A percentile compares a stretch with the other conserved stretches of the same genome.
Evolutionary conservation across 176 grass and related monocot species (phyloP).

Genomic region (Poa annua): DNA sequence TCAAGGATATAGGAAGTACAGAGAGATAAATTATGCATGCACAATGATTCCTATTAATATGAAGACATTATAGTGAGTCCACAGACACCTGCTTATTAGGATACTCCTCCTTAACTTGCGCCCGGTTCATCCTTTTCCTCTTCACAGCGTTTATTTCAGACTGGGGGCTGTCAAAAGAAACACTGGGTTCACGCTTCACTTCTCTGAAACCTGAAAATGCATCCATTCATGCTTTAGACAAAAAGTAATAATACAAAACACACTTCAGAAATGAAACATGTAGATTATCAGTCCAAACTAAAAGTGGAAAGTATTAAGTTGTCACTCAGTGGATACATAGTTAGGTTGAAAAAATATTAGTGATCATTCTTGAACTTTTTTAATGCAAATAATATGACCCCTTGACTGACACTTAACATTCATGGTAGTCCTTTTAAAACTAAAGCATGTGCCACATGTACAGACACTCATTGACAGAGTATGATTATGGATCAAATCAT

Average conservation of each 20-base stretch:
- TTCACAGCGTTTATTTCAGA: slow-evolving; percentile 24
- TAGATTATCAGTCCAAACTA: neutral
- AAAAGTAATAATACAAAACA: neutral
- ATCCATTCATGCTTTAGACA: slow-evolving; percentile 8
- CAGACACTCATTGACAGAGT: neutral
- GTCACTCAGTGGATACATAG: neutral
- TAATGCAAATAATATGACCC: neutral
- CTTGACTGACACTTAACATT: too few species aligned
- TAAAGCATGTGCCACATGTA: too few species aligned
- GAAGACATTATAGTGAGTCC: slow-evolving; percentile 21
- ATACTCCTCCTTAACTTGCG: slow-evolving; percentile 33
- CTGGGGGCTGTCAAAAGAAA: slow-evolving; percentile 29
- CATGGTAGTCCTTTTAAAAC: too few species aligned
- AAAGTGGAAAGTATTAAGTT: slow-evolving; percentile 6
- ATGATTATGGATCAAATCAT: neutral
- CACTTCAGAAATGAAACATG: neutral
- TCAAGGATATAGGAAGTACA: neutral
- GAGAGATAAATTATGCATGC: slow-evolving; percentile 10
- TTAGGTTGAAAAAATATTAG: neutral
- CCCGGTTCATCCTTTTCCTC: slow-evolving; percentile 55
- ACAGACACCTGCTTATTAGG: slow-evolving; percentile 39
- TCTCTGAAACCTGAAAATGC: slow-evolving; percentile 43
- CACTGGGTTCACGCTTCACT: slow-evolving; percentile 36
- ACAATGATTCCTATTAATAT: neutral
- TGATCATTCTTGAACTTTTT: neutral